These are phyloP conservation scores for Beauveria sp. DNA, from an alignment of 2,329 filamentous ascomycete species.

Conservation along the genomic window DNA sequence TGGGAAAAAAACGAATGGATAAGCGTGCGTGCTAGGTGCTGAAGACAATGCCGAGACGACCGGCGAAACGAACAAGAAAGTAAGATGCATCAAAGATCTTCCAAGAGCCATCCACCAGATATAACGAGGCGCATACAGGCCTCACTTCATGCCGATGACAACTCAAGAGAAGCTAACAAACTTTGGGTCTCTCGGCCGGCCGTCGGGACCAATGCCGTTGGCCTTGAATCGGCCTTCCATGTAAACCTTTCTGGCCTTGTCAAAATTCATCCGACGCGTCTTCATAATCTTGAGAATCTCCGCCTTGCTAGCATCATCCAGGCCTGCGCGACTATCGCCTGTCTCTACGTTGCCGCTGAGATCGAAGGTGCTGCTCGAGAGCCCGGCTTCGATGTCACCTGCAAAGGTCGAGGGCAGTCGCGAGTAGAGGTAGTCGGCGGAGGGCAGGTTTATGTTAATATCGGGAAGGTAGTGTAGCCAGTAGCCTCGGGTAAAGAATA, in stretches of 20 bases:
- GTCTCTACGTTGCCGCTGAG: slow-evolving; percentile 70
- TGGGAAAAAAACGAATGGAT: neutral
- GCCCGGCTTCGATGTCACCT: slow-evolving; percentile 78
- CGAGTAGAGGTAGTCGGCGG: slow-evolving; percentile 61
- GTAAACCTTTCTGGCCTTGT: slow-evolving; percentile 80
- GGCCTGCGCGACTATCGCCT: slow-evolving; percentile 69
- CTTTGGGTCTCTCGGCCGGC: slow-evolving; percentile 82
- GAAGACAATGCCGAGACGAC: slow-evolving; percentile 8
- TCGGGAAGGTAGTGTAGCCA: slow-evolving; percentile 69
- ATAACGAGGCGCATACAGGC: neutral
- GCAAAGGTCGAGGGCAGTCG: slow-evolving; percentile 71
- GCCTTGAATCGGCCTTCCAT: slow-evolving; percentile 80
- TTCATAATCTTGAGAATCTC: slow-evolving; percentile 91
- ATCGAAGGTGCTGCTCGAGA: slow-evolving; percentile 78
- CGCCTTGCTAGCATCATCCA: slow-evolving; percentile 72
- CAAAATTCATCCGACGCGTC: slow-evolving; percentile 71
- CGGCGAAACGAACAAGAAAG: slow-evolving; percentile 13
- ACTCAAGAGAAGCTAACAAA: slow-evolving; percentile 72
- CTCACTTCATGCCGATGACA: neutral
- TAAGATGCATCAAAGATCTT: neutral
- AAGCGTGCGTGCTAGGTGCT: neutral
- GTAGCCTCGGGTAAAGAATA: slow-evolving; percentile 71
- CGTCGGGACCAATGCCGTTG: slow-evolving; percentile 83
- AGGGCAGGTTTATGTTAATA: slow-evolving; percentile 36
- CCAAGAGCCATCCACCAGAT: neutral